Conservation (phyloP, 305 asterid genomes). For the Fraxinus greggii region DNA sequence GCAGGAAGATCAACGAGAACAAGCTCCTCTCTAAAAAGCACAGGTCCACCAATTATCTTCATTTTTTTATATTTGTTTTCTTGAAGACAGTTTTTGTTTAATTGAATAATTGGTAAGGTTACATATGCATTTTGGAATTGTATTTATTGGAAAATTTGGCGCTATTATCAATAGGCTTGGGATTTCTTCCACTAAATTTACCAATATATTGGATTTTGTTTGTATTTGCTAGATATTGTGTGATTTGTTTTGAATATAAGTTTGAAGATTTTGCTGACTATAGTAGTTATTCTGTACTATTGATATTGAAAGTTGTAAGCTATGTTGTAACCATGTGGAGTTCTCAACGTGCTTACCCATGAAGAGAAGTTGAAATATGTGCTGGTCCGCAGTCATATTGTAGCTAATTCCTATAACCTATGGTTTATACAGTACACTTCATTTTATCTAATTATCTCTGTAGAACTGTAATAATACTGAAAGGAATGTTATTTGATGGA, state of each 20-base stretch:
- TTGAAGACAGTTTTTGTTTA: not conserved
- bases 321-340: not conserved
- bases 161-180: not conserved
- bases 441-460: not conserved
- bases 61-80: not conserved
- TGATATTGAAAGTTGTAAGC: not conserved
- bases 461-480: not conserved
- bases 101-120: not conserved
- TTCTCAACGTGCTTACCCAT: not conserved
- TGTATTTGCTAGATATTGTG: not conserved
- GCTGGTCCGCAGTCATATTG: not conserved
- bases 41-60: slow-evolving; percentile 37
- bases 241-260: not conserved
- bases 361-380: not conserved
- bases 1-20: slow-evolving; percentile 96
- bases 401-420: not conserved
- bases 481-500: not conserved
- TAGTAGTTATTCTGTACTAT: not conserved
- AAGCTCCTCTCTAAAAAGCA: slow-evolving; percentile 84
- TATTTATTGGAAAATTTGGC: not conserved
- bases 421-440: not conserved
- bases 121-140: not conserved
- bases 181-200: not conserved
- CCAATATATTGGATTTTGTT: not conserved
- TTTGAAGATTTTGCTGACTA: not conserved